These are phyloP conservation scores for Metrosideros polymorpha DNA, from an alignment of 441 rosid genomes.

Conservation along the genomic window DNA sequence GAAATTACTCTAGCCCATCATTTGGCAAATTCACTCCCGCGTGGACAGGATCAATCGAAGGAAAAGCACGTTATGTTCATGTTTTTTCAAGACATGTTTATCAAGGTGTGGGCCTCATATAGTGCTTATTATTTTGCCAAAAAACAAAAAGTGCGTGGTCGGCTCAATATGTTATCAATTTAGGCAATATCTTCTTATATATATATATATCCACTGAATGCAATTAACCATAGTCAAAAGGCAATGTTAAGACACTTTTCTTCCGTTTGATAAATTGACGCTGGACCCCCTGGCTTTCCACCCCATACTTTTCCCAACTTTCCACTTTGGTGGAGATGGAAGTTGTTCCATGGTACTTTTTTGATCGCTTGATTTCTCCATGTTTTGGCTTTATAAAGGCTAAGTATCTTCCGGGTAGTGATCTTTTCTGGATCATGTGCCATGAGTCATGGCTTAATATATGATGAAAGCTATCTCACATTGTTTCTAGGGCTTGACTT, in stretches of 20 bases:
- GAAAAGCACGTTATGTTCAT: background rate
- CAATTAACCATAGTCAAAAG: background rate
- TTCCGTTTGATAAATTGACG: background rate
- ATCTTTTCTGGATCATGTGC: background rate
- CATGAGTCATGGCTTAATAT: background rate
- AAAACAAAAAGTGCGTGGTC: background rate
- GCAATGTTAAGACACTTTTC: background rate
- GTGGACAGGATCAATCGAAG: background rate
- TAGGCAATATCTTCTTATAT: background rate
- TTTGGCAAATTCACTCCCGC: background rate
- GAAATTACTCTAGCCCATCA: background rate
- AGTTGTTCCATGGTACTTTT: background rate
- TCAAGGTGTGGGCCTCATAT: background rate
- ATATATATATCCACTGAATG: background rate
- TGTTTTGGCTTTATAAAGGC: background rate
- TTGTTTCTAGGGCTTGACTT: background rate
- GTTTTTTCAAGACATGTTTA: background rate
- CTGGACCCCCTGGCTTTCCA: background rate
- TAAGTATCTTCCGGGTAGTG: background rate
- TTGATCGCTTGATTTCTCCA: background rate
- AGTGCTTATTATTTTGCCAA: background rate
- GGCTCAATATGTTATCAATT: background rate
- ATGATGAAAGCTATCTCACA: background rate
- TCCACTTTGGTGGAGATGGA: background rate
- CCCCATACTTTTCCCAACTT: background rate